A percentile compares a stretch with the other conserved stretches of the same genome.
phyloP scores from a whole-genome alignment of 2,329 filamentous ascomycete genomes.

The Bipolaris sorokiniana region DNA sequence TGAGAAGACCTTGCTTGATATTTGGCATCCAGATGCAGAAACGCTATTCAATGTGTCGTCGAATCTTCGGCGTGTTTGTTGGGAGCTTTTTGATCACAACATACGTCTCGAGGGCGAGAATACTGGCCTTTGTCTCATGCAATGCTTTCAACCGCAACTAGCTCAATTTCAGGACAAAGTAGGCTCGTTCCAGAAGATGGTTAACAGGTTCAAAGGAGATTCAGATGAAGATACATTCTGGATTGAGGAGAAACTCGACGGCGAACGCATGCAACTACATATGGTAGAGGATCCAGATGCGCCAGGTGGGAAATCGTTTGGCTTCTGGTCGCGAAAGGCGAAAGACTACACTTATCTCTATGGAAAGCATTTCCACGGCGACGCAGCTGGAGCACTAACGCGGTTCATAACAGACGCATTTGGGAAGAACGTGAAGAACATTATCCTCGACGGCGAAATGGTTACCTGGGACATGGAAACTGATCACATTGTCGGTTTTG shows the following conservation, averaged over 20 bases:
- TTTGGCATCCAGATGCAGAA: conserved; percentile 62
- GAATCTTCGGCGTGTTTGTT: conserved; percentile 87
- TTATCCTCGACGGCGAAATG: conserved; percentile 98
- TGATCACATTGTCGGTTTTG: conserved; percentile 86
- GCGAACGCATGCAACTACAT: conserved; percentile 96
- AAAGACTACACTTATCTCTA: conserved; percentile 98
- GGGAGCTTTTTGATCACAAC: conserved; percentile 81
- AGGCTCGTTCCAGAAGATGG: conserved; percentile 75
- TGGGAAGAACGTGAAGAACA: conserved; percentile 74
- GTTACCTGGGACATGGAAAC: conserved; percentile 92
- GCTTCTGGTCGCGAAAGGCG: conserved; percentile 93
- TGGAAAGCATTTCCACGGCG: conserved; percentile 74
- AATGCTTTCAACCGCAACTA: conserved; percentile 94
- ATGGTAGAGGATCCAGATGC: conserved; percentile 74
- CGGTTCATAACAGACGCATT: conserved; percentile 81
- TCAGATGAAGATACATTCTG: conserved; percentile 81
- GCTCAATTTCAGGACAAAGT: conserved; percentile 85
- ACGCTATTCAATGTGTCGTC: conserved; percentile 84
- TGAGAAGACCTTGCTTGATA: conserved; percentile 83
- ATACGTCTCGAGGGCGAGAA: conserved; percentile 77
- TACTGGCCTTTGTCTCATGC: conserved; percentile 79
- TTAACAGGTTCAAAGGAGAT: conserved; percentile 68
- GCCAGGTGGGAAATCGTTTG: conserved; percentile 74
- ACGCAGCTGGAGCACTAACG: conserved; percentile 75
- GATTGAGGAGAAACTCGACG: conserved; percentile 98